Percentiles rank a stretch among this genome's conserved stretches.
These are phyloP conservation scores for Fusarium sp. DNA, from an alignment of 2,329 filamentous ascomycete species.

Conservation along the genomic window DNA sequence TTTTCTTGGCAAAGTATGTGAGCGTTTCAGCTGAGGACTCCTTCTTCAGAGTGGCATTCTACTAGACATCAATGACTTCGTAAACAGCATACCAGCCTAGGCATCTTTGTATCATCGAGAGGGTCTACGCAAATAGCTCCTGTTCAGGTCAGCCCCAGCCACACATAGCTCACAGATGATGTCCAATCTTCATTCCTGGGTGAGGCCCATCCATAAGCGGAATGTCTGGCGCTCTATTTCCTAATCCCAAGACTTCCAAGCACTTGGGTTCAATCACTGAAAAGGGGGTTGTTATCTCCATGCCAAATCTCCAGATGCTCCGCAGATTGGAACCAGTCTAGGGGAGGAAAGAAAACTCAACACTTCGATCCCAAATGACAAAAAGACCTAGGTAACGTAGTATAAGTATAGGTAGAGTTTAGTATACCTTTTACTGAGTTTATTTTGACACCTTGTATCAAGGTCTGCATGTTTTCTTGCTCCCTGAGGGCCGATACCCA, in stretches of 20 bases:
- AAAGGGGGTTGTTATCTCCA: constrained; percentile 40
- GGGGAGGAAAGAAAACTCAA: no score
- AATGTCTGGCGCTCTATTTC: background rate
- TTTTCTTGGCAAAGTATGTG: constrained; percentile 22
- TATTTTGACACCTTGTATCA: no score
- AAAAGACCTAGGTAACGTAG: no score
- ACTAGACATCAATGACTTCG: background rate
- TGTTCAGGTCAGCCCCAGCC: constrained; percentile 25
- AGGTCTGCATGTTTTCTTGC: no score
- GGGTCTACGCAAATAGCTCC: background rate
- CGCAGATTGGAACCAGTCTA: constrained; percentile 29
- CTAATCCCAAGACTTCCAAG: background rate
- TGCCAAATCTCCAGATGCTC: constrained; percentile 38
- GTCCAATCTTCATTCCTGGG: constrained; percentile 10
- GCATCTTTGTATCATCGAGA: constrained; percentile 8
- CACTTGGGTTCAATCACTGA: background rate
- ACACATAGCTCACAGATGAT: background rate
- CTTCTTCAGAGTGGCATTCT: background rate
- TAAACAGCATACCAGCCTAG: constrained; percentile 13
- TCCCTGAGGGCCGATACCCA: constrained; percentile 6
- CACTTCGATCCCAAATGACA: no score
- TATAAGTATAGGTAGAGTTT: no score
- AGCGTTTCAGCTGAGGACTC: background rate
- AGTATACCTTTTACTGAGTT: no score
- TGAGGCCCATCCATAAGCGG: background rate